These are phyloP conservation scores for Phycomyces blakesleeanus DNA, from an alignment of 192 early-diverging fungal species.

Conservation along the genomic window DNA sequence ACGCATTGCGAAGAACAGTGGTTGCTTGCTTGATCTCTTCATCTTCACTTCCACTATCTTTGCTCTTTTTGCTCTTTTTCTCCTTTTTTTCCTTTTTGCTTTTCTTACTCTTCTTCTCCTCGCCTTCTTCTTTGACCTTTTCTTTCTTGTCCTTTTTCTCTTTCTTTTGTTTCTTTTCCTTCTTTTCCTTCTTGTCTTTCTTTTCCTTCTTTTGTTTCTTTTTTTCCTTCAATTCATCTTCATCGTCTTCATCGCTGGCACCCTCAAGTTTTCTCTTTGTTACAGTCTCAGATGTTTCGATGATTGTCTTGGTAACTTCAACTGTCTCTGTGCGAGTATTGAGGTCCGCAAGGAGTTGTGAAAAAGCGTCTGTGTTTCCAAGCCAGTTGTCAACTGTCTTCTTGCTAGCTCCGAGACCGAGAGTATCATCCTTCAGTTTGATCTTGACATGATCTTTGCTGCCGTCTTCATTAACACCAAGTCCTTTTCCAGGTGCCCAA, in stretches of 20 bases:
- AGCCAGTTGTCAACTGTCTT: slow-evolving; percentile 93
- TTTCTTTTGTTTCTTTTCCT: slow-evolving; percentile 36
- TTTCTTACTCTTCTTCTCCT: slow-evolving; percentile 28
- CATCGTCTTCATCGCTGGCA: slow-evolving; percentile 33
- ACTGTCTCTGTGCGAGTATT: slow-evolving; percentile 55
- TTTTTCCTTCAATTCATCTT: slow-evolving; percentile 34
- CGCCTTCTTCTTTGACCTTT: slow-evolving; percentile 38
- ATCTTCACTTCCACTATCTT: slow-evolving; percentile 28
- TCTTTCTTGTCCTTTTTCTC: slow-evolving; percentile 44
- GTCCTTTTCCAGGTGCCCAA: slow-evolving; percentile 89
- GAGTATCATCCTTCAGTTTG: slow-evolving; percentile 76
- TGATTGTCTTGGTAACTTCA: slow-evolving; percentile 27
- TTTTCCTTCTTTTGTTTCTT: slow-evolving; percentile 25
- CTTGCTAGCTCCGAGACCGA: slow-evolving; percentile 88
- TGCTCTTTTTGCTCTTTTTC: slow-evolving; percentile 29
- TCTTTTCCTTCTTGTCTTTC: slow-evolving; percentile 14
- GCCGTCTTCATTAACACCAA: slow-evolving; percentile 87
- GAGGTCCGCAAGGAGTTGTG: slow-evolving; percentile 72
- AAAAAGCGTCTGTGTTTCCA: slow-evolving; percentile 85
- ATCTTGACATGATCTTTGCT: slow-evolving; percentile 82
- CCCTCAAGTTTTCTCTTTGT: slow-evolving; percentile 30
- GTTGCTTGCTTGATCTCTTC: slow-evolving; percentile 19
- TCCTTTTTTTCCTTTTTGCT: slow-evolving; percentile 32
- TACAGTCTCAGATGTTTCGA: slow-evolving; percentile 32
- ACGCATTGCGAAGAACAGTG: slow-evolving; percentile 47